Conservation (phyloP, 495 filamentous ascomycete genomes). For the Astrothelium subdiscretum region DNA sequence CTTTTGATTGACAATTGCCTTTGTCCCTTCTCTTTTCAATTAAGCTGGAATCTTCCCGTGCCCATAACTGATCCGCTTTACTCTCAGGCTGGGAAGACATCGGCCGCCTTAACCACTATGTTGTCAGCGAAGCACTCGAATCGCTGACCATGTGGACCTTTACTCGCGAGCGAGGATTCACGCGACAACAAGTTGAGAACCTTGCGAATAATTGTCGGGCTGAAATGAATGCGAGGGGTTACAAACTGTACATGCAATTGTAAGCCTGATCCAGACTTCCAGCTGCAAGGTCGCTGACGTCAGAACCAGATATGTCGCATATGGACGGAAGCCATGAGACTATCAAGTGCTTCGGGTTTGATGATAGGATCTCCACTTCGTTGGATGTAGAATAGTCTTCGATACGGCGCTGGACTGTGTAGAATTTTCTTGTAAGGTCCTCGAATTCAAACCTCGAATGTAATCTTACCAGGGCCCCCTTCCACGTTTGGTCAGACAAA, state of each 20-base stretch:
- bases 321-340: neutral
- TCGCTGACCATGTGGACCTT: slow-evolving; percentile 24
- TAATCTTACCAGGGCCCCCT: neutral
- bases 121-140: slow-evolving; percentile 20
- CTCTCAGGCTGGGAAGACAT: slow-evolving; percentile 5
- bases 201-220: slow-evolving; percentile 16
- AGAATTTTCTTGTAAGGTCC: neutral
- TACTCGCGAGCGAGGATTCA: slow-evolving; percentile 16
- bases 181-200: slow-evolving; percentile 13
- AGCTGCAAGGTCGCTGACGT: neutral
- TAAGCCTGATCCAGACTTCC: slow-evolving; percentile 7
- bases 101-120: slow-evolving; percentile 15
- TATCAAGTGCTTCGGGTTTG: neutral
- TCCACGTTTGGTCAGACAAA: neutral
- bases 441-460: neutral
- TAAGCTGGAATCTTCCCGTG: too few relatives aligned
- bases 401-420: neutral
- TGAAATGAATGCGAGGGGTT: slow-evolving; percentile 15
- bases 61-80: neutral
- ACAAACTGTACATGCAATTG: slow-evolving; percentile 24
- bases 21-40: too few relatives aligned
- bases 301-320: neutral
- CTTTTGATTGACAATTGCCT: neutral
- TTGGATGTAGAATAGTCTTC: neutral
- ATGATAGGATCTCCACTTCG: neutral